Conservation (phyloP, 1,284 basidiomycete genomes). For the Microbotryum scabiosae region DNA sequence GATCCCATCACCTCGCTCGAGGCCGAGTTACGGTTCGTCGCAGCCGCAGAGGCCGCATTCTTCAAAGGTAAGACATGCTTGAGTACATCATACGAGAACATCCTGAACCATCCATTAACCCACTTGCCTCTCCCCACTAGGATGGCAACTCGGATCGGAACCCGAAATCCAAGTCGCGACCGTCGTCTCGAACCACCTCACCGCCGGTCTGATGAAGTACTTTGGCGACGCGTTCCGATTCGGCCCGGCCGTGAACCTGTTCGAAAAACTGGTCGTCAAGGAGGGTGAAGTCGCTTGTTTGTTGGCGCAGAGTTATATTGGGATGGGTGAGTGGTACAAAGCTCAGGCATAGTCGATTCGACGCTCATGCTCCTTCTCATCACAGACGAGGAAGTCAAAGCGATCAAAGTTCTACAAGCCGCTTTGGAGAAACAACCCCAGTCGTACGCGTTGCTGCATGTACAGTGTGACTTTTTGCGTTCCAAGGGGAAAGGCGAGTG, state of each 20-base stretch:
- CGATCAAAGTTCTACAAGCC: slow-evolving; percentile 81
- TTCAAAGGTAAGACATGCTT: slow-evolving; percentile 71
- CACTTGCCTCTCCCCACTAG: slow-evolving; percentile 41
- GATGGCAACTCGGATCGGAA: slow-evolving; percentile 97
- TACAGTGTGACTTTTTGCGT: slow-evolving; percentile 86
- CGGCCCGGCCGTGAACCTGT: slow-evolving; percentile 76
- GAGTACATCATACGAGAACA: too few relatives aligned
- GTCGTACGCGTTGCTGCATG: slow-evolving; percentile 87
- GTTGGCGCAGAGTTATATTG: slow-evolving; percentile 82
- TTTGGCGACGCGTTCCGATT: slow-evolving; percentile 86
- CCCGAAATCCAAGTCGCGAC: slow-evolving; percentile 98
- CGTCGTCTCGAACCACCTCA: slow-evolving; percentile 92
- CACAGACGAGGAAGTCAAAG: slow-evolving; percentile 93
- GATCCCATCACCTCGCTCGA: slow-evolving; percentile 89
- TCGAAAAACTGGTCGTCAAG: slow-evolving; percentile 75
- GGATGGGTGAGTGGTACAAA: slow-evolving; percentile 70
- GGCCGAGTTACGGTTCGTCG: slow-evolving; percentile 79
- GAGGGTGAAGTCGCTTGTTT: slow-evolving; percentile 88
- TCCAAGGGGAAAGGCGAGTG: slow-evolving; percentile 75
- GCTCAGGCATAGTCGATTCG: background rate
- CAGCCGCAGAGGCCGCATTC: slow-evolving; percentile 84
- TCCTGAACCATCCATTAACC: background rate
- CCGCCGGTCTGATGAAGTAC: slow-evolving; percentile 90
- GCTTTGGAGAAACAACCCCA: slow-evolving; percentile 80
- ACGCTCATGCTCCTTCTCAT: background rate